These are phyloP conservation scores for Nepenthes alata DNA, from an alignment of 179 eudicot species.

Conservation along the genomic window DNA sequence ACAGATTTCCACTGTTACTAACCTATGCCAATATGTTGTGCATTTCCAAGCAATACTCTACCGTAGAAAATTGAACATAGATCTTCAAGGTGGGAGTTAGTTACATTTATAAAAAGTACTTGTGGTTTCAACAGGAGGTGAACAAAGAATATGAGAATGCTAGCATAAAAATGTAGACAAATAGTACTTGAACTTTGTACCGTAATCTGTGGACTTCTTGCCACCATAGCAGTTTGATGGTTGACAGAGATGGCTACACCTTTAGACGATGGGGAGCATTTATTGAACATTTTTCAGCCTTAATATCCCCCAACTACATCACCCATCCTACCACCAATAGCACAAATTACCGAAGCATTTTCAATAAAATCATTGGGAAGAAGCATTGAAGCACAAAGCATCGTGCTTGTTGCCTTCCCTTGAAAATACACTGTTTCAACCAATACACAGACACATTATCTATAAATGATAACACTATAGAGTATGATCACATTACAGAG, in stretches of 20 bases:
- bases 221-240: conserved; percentile 91
- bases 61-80: conserved; percentile 60
- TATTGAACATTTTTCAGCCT: conserved; percentile 46
- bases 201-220: conserved; percentile 35
- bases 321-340: conserved; percentile 64
- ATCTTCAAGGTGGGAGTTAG: conserved; percentile 53
- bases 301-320: conserved; percentile 62
- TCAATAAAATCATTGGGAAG: conserved; percentile 50
- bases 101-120: conserved; percentile 47
- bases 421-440: conserved; percentile 65
- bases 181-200: conserved; percentile 15
- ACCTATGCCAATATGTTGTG: conserved; percentile 44
- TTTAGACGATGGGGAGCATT: conserved; percentile 55
- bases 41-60: conserved; percentile 93
- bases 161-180: conserved; percentile 7
- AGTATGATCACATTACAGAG: too few relatives aligned
- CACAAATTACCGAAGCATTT: conserved; percentile 27
- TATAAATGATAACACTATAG: not conserved
- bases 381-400: conserved; percentile 73
- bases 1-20: conserved; percentile 9
- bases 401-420: conserved; percentile 67
- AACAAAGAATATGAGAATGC: conserved; percentile 5
- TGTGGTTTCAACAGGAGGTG: conserved; percentile 10
- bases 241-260: conserved; percentile 88
- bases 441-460: conserved; percentile 1